Percentiles rank a stretch among this genome's conserved stretches.
These are phyloP conservation scores for Kokia cookei DNA, from an alignment of 441 rosid species.

Conservation along the genomic window DNA sequence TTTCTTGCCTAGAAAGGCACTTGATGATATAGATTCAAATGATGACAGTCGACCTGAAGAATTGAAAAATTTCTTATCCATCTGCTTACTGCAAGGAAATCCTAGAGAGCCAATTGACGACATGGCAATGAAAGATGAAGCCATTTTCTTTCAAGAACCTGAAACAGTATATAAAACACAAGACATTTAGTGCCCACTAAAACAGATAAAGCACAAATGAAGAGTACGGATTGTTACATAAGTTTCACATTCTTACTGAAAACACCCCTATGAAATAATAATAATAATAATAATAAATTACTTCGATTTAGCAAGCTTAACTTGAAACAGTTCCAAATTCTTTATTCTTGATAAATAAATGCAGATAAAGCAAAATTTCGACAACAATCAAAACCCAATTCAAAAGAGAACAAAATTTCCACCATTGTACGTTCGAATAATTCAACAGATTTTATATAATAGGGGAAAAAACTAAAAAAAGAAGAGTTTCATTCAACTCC, in stretches of 20 bases:
- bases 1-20: conserved; percentile 38
- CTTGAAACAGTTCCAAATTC: background rate
- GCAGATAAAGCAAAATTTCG: background rate
- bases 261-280: background rate
- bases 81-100: conserved; percentile 36
- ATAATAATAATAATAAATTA: background rate
- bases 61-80: conserved; percentile 48
- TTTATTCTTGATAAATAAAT: background rate
- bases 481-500: background rate
- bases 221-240: background rate
- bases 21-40: conserved; percentile 51
- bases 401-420: background rate
- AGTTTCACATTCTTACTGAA: background rate
- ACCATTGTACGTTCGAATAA: background rate
- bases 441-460: no score
- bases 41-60: conserved; percentile 60
- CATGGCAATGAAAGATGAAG: conserved; percentile 55
- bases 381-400: background rate
- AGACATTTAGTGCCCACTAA: background rate
- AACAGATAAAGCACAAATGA: background rate
- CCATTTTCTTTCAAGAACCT: conserved; percentile 41
- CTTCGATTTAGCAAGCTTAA: background rate
- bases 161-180: background rate
- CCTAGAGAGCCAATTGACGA: conserved; percentile 56
- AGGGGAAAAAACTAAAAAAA: background rate